A percentile compares a stretch with the other conserved stretches of the same genome.
phyloP scores from a whole-genome alignment of 2,329 filamentous ascomycete genomes.

The Penicillium decumbens region DNA sequence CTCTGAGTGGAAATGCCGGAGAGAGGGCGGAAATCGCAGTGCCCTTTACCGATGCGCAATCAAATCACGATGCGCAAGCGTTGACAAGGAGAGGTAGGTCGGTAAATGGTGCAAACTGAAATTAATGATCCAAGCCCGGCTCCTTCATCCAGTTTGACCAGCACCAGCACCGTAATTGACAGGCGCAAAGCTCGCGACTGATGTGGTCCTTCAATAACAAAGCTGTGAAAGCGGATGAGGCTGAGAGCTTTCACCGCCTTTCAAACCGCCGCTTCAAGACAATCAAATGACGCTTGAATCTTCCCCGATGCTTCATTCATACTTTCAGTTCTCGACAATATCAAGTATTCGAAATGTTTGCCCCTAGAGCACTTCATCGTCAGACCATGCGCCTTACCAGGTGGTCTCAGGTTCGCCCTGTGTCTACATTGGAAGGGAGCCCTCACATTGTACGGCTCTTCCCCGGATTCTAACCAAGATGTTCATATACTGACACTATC shows the following conservation, averaged over 20 bases:
- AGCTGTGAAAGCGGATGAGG: not conserved
- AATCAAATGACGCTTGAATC: constrained; percentile 9
- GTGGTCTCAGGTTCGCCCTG: constrained; percentile 27
- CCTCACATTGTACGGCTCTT: constrained; percentile 37
- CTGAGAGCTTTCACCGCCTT: constrained; percentile 11
- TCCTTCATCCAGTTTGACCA: constrained; percentile 3
- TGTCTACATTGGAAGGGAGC: constrained; percentile 38
- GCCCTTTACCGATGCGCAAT: constrained; percentile 8
- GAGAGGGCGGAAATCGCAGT: not conserved
- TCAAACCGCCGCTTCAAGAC: constrained; percentile 16
- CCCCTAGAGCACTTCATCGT: constrained; percentile 17
- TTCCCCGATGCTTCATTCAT: not conserved
- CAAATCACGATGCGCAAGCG: not conserved
- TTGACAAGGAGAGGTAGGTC: not conserved
- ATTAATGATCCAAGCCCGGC: constrained; percentile 1
- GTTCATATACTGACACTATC: constrained; percentile 12
- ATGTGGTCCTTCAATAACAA: not conserved
- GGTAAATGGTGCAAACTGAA: not conserved
- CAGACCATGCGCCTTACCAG: constrained; percentile 16
- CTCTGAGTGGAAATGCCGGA: not conserved
- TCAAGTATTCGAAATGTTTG: constrained; percentile 22
- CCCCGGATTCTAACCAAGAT: not conserved
- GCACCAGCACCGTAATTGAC: constrained; percentile 5
- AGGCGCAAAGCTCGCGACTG: constrained; percentile 1
- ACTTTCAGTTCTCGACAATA: not conserved